Conservation (phyloP, 1,284 basidiomycete species). For the Pseudomicrostroma phylloplanum region DNA sequence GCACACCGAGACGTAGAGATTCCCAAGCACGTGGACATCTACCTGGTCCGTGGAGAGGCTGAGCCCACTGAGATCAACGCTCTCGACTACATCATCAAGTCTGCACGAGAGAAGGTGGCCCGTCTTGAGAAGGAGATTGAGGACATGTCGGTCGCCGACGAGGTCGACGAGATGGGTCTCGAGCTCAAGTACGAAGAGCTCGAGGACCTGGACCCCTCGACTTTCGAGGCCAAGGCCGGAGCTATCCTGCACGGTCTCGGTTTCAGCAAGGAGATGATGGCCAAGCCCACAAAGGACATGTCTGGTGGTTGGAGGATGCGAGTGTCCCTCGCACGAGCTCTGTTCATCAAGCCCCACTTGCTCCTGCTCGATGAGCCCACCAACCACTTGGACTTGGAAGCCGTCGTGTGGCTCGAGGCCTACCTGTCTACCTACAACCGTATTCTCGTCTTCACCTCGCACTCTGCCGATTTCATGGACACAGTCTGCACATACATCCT, state of each 20-base stretch:
- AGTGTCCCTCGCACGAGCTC: slow-evolving; percentile 87
- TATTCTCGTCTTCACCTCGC: slow-evolving; percentile 82
- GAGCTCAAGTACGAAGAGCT: slow-evolving; percentile 91
- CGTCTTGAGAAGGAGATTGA: slow-evolving; percentile 90
- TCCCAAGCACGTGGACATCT: slow-evolving; percentile 92
- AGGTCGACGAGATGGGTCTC: slow-evolving; percentile 77
- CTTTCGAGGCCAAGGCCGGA: slow-evolving; percentile 92
- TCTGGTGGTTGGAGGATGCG: slow-evolving; percentile 99
- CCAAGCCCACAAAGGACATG: slow-evolving; percentile 95
- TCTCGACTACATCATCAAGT: slow-evolving; percentile 87
- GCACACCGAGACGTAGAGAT: slow-evolving; percentile 71
- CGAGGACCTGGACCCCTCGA: slow-evolving; percentile 90
- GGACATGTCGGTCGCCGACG: slow-evolving; percentile 80
- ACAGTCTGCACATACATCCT: slow-evolving; percentile 80
- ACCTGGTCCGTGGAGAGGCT: slow-evolving; percentile 89
- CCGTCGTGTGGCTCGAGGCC: slow-evolving; percentile 97
- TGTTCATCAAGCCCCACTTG: slow-evolving; percentile 94
- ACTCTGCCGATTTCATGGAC: slow-evolving; percentile 99
- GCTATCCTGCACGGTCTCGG: slow-evolving; percentile 95
- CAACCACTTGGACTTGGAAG: slow-evolving; percentile 88
- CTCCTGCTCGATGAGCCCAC: slow-evolving; percentile 68
- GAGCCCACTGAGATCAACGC: slow-evolving; percentile 95
- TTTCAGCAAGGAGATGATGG: slow-evolving; percentile 87
- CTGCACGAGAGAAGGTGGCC: slow-evolving; percentile 90
- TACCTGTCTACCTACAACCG: slow-evolving; percentile 97